These are phyloP conservation scores for Aspergillus sp. DNA, from an alignment of 2,329 filamentous ascomycete genomes.

Conservation along the genomic window DNA sequence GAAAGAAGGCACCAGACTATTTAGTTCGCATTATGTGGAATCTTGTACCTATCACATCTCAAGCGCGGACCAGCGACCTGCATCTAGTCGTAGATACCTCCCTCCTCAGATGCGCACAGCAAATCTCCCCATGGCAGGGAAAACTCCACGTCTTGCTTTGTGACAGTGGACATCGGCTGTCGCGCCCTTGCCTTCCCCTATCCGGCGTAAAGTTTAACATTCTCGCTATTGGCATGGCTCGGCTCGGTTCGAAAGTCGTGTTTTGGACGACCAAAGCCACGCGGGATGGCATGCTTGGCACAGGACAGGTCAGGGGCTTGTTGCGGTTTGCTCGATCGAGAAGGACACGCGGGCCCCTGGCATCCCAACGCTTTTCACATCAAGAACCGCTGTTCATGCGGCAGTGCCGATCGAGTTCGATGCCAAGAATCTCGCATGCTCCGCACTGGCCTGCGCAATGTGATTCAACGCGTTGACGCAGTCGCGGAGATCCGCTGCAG, in stretches of 20 bases:
- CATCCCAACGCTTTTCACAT: background rate
- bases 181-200: background rate
- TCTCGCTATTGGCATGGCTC: slow-evolving; percentile 10
- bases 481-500: background rate
- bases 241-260: slow-evolving; percentile 15
- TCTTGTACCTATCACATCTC: background rate
- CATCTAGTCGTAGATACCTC: slow-evolving; percentile 6
- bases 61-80: slow-evolving; percentile 13
- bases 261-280: slow-evolving; percentile 8
- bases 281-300: slow-evolving; percentile 11
- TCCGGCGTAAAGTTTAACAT: slow-evolving; percentile 3
- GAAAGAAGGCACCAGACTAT: background rate
- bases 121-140: slow-evolving; percentile 1
- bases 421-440: background rate
- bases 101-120: slow-evolving; percentile 4
- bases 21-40: slow-evolving; percentile 7
- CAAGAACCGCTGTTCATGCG: slow-evolving; percentile 1
- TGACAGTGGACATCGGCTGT: background rate
- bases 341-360: background rate
- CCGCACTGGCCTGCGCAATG: background rate
- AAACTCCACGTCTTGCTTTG: slow-evolving; percentile 1
- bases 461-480: background rate
- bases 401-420: slow-evolving; percentile 7
- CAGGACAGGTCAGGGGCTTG: background rate
- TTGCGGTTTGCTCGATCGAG: background rate